Evolutionary conservation across 345 rosid species (phyloP), one percentile per base, ranked within the genome.

Genomic region (Ceriops zippeliana): DNA sequence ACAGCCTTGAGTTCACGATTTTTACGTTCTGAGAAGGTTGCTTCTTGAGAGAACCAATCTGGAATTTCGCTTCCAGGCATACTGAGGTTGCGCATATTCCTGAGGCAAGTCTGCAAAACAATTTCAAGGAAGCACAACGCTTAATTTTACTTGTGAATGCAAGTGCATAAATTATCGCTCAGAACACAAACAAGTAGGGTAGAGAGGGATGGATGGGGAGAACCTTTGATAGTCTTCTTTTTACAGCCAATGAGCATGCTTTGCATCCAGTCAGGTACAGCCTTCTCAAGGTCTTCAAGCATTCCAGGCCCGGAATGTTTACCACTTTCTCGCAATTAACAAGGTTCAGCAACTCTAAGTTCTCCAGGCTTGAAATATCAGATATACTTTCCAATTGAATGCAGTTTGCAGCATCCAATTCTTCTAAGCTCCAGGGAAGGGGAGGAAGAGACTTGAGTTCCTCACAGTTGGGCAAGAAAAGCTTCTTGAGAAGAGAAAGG

Each of bases 1-100:
- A 87, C 63, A 20, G 80, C 86, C 72, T 42, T 84, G 28, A 90
- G 71, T 63, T 78, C 61, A 1, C 38, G 58, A 80, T 80, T 85
- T 32, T 68, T 78, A 1, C 54, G 86, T 68, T 80, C 70, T 30
- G 85, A 62, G 53, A 71, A 85, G 1, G 19, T 67, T 22, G 22
- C 56, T 9, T 78, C 83, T 49, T 70, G 83, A 34, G 76, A 56
- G 69, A 86, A 83, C 93, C 93, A 90, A 53, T 68, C 58, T 8
- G 93, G 93, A 49, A 84, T 64, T 42, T 62, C 74, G 60, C 83
- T 82, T 61, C 91, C 93, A 17, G 93, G 91, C 63, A 90, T 63
- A 65, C 88, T 84, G 37, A 85, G 73, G 73, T 75, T 59, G 69
- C 32, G 42, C 37, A 88, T 32, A 61, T 74, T 70, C 79, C 73